Percentiles rank a stretch among this genome's conserved stretches.
Evolutionary conservation across 305 asterid species (phyloP).

Genomic region (Ilex paraguariensis): DNA sequence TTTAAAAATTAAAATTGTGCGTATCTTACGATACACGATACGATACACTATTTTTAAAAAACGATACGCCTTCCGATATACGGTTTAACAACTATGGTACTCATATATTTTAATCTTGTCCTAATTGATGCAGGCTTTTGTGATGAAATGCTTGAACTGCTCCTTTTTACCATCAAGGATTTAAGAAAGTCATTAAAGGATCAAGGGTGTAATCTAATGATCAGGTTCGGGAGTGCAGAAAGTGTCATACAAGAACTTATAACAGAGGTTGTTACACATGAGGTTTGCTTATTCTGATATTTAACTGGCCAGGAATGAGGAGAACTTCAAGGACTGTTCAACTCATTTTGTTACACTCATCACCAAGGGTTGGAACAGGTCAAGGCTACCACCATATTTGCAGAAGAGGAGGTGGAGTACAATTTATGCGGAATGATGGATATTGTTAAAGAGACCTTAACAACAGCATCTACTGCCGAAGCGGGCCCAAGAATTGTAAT

Average conservation of each 20-base stretch:
- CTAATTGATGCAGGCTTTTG: conserved; percentile 54
- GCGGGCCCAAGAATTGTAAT: conserved; percentile 37
- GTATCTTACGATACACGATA: too few species aligned
- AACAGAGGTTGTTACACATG: conserved; percentile 58
- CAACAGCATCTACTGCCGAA: conserved; percentile 28
- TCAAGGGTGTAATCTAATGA: conserved; percentile 76
- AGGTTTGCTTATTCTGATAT: conserved; percentile 23
- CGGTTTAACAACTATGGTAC: too few species aligned
- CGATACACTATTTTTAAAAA: too few species aligned
- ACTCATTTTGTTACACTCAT: conserved; percentile 37
- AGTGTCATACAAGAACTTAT: conserved; percentile 47
- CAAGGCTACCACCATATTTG: conserved; percentile 53
- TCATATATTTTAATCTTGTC: conserved; percentile 7
- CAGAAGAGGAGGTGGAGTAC: conserved; percentile 84
- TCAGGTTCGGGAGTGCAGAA: conserved; percentile 74
- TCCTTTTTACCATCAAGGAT: conserved; percentile 71
- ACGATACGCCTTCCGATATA: too few species aligned
- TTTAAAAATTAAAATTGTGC: too few species aligned
- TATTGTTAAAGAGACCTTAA: conserved; percentile 39
- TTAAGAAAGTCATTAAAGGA: conserved; percentile 57
- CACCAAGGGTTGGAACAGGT: conserved; percentile 56
- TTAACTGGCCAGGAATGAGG: conserved; percentile 24
- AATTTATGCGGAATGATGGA: conserved; percentile 49
- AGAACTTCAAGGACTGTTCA: conserved; percentile 20
- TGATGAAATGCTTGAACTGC: conserved; percentile 70